A percentile compares a stretch with the other conserved stretches of the same genome.
Conservation (phyloP, 192 early-diverging fungal genomes). For the Chytriomyces confervae region DNA sequence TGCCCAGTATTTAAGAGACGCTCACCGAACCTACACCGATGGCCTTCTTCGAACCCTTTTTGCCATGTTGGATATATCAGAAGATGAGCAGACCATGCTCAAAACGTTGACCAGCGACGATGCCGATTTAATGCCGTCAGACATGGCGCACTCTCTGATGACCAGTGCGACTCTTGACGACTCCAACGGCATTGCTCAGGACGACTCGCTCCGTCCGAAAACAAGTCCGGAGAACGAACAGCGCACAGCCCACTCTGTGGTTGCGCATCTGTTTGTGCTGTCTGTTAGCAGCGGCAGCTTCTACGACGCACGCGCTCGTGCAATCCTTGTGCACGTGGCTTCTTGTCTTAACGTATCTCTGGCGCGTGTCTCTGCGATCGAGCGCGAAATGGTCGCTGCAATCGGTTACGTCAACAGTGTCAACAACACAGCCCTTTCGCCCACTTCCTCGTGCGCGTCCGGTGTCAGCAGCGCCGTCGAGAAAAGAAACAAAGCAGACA, state of each 20-base stretch:
- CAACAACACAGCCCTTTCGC: neutral
- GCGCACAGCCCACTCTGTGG: slow-evolving; percentile 66
- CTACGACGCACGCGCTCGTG: slow-evolving; percentile 82
- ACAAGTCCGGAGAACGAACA: slow-evolving; percentile 45
- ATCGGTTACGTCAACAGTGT: slow-evolving; percentile 33
- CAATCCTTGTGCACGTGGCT: slow-evolving; percentile 73
- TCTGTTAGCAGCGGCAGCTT: slow-evolving; percentile 58
- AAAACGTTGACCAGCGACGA: slow-evolving; percentile 37
- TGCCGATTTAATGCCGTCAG: slow-evolving; percentile 40
- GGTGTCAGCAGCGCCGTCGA: slow-evolving; percentile 30
- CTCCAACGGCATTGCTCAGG: slow-evolving; percentile 19
- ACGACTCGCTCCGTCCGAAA: slow-evolving; percentile 25
- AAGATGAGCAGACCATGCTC: slow-evolving; percentile 55
- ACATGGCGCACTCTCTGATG: slow-evolving; percentile 45
- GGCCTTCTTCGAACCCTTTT: slow-evolving; percentile 53
- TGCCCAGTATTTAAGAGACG: slow-evolving; percentile 4
- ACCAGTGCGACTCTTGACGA: slow-evolving; percentile 28
- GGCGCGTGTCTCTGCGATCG: slow-evolving; percentile 76
- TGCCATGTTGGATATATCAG: slow-evolving; percentile 72
- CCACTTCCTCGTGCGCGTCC: slow-evolving; percentile 9
- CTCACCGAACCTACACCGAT: slow-evolving; percentile 34
- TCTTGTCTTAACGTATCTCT: slow-evolving; percentile 70
- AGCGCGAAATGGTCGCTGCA: slow-evolving; percentile 76
- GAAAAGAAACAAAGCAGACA: slow-evolving; percentile 73
- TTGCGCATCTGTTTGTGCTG: slow-evolving; percentile 86